Base-by-base conservation (phyloP, 202 grass and related monocot genomes). In the Zizania palustris region DNA sequence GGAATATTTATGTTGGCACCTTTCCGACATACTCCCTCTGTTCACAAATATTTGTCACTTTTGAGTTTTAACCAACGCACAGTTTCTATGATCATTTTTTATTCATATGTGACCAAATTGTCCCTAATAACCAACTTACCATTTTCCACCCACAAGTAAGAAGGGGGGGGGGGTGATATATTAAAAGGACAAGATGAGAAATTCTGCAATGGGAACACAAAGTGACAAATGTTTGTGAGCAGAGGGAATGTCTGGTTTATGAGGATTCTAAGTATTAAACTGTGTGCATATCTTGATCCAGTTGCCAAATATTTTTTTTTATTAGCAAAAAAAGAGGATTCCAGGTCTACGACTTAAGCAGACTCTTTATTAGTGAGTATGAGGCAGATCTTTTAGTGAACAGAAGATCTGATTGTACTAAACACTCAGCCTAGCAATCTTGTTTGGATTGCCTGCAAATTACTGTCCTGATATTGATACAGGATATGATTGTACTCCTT, bases 311-410 rank as follows among this genome's bases (percentile, higher is more conserved):
- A 50, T 2, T 2, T 50, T 50, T 50, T 50, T 16, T 13, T 15
- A 50, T 50, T 16, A 50, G 15, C 50, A 5, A 50, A 50, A 50
- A 50, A 5, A 13, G 35, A 75, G 38, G 21, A 66, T 76, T 74
- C 11, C 48, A 72, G 58, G 49, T 81, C 19, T 81, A 65, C 46
- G 65, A 65, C 46, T 11, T n/a, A 34, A 40, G n/a, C 18, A 77
- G 63, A 60, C 22, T 28, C 12, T 63, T 63, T 59, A 77, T 14
- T 45, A 44, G 10, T 22, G 16, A 10, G 6, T 39, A 61, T 18
- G 8, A 9, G 45, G n/a, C 39, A 46, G 36, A 62, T 36, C 11
- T 72, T 82, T 50, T 74, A 46, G 53, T 56, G 67, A 78, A 45
- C 45, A 45, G 70, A 40, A 74, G 1, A 63, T 20, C 5, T 40